Evolutionary conservation across 2,329 filamentous ascomycete species (phyloP).

Genomic region (Penicillium occitanis): DNA sequence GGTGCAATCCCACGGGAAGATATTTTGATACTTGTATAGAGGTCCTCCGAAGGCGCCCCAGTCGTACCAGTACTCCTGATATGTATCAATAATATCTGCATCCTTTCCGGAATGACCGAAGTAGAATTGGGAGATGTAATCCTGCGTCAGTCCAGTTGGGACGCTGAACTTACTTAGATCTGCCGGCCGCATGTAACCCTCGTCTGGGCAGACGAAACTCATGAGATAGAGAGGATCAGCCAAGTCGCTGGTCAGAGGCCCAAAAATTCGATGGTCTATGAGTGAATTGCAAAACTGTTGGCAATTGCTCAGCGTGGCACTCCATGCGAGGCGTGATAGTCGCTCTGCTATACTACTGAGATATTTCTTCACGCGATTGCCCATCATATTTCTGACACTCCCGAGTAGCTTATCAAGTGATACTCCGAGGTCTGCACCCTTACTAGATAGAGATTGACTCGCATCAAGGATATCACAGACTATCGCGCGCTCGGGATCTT

Average conservation of each 20-base stretch:
- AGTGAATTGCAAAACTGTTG: slow-evolving; percentile 42
- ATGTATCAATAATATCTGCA: slow-evolving; percentile 46
- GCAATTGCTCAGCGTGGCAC: slow-evolving; percentile 38
- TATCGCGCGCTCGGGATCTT: slow-evolving; percentile 26
- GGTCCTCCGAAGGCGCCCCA: slow-evolving; percentile 44
- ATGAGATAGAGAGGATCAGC: slow-evolving; percentile 38
- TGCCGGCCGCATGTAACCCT: slow-evolving; percentile 26
- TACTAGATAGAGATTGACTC: slow-evolving; percentile 7
- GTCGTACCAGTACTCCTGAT: slow-evolving; percentile 50
- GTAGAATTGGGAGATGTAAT: slow-evolving; percentile 44
- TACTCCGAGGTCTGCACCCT: not conserved
- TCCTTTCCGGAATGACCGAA: slow-evolving; percentile 42
- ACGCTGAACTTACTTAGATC: slow-evolving; percentile 38
- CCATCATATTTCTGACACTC: slow-evolving; percentile 26
- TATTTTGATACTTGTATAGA: slow-evolving; percentile 43
- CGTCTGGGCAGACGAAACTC: slow-evolving; percentile 42
- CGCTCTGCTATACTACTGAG: slow-evolving; percentile 32
- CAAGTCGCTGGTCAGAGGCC: slow-evolving; percentile 27
- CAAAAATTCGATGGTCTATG: slow-evolving; percentile 35
- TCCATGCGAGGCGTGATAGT: slow-evolving; percentile 36
- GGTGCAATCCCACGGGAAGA: slow-evolving; percentile 53
- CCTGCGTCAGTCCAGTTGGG: slow-evolving; percentile 45
- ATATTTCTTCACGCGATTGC: slow-evolving; percentile 30
- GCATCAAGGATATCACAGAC: slow-evolving; percentile 27
- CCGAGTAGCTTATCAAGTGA: not conserved